These are phyloP conservation scores for Ciborinia camelliae DNA, from an alignment of 2,329 filamentous ascomycete genomes.

Conservation along the genomic window DNA sequence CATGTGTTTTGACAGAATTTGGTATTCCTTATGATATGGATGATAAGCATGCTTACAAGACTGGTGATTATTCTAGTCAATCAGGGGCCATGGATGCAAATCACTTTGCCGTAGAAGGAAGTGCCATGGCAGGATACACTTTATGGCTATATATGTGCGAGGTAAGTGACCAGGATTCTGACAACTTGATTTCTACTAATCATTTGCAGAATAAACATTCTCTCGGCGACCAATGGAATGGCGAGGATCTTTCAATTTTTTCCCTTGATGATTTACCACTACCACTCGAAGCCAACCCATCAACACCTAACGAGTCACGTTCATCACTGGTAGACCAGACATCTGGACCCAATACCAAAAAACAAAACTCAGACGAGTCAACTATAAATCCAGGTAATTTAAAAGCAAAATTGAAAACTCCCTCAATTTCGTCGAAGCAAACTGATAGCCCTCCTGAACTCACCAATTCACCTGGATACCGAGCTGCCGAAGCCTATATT, in stretches of 20 bases:
- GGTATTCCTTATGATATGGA: constrained; percentile 99
- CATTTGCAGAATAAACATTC: constrained; percentile 70
- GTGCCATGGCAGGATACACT: constrained; percentile 78
- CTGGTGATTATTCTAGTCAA: constrained; percentile 91
- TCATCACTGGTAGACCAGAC: constrained; percentile 43
- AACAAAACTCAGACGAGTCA: constrained; percentile 49
- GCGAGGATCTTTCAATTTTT: constrained; percentile 89
- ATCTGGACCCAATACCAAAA: constrained; percentile 39
- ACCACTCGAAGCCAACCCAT: constrained; percentile 50
- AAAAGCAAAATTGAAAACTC: constrained; percentile 65
- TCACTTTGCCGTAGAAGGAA: constrained; percentile 85
- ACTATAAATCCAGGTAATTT: constrained; percentile 73
- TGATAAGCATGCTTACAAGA: constrained; percentile 90
- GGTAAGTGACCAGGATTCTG: constrained; percentile 44
- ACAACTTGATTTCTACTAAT: constrained; percentile 25
- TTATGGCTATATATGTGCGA: constrained; percentile 81
- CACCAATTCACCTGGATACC: constrained; percentile 67
- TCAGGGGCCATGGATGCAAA: constrained; percentile 93
- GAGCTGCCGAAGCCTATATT: constrained; percentile 90
- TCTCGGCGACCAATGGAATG: constrained; percentile 94
- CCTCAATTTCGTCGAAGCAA: constrained; percentile 59
- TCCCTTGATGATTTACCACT: constrained; percentile 75
- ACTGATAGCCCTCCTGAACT: constrained; percentile 54
- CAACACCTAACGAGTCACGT: constrained; percentile 46
- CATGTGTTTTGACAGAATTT: constrained; percentile 89